Base-by-base conservation (phyloP, 768 basidiomycete genomes). In the Pulveroboletus sp. region DNA sequence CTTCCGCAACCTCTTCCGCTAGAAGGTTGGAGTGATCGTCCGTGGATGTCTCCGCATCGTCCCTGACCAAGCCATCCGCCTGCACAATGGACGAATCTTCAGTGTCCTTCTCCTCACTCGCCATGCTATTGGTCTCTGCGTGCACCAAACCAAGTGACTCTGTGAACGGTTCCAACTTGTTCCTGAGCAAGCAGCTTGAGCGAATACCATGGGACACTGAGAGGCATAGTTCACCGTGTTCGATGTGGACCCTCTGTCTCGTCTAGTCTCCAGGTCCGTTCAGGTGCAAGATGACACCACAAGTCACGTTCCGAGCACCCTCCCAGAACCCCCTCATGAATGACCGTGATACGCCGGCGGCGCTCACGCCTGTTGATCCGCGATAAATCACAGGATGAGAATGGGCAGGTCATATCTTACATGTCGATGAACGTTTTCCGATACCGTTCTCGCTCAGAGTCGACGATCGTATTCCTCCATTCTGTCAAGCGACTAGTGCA, bases 221-320 rank as follows among this genome's bases (percentile, higher is more conserved):
- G 18, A 14, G 7, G 27, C 5, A 36, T 7, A 1, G 56, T 76
- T 27, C 58, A 91, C 92, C 93, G 75, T 46, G 89, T 86, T 41
- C 93, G 80, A 58, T 89, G 78, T 1, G 92, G 93, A 1, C 93
- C 93, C 60, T 96, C 93, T 2, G 92, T 93, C 59, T 94, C 93
- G 54, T 95, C 93, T 39, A 95, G 68, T 30, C 84, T 73, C 93
- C 93, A 95, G 10, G 77, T 57, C 7, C 70, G 69, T 21, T 71
- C 69, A 3, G 61, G 69, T 36, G 72, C 73, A 14, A 75, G 66
- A 39, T 78, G 75, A 2, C 84, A 81, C 93, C 93, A 95, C 11
- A 95, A 62, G 0, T 92, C 92, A 18, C 89, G 78, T 62, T 95
- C 93, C 0, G 82, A 82, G 2, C 80, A 80, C 21, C 88, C 69